phyloP scores from a whole-genome alignment of 306 rosid genomes.

The Canavalia gladiata region DNA sequence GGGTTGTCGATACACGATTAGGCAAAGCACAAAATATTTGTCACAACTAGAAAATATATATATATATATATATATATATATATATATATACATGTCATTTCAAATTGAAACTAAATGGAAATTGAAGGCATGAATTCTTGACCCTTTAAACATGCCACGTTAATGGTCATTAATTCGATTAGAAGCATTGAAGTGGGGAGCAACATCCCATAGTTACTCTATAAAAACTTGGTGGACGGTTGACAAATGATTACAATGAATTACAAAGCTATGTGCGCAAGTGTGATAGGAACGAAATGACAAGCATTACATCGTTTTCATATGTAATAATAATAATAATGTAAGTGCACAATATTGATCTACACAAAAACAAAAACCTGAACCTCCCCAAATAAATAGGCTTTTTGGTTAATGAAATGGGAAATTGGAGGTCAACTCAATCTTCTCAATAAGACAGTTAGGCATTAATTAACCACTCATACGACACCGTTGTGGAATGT shows the following conservation, averaged over 20 bases:
- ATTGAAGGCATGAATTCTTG: background rate
- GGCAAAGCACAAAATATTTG: background rate
- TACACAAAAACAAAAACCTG: background rate
- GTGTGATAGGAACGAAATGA: slow-evolving; percentile 46
- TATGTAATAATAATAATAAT: background rate
- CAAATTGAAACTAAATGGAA: slow-evolving; percentile 10
- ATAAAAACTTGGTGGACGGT: slow-evolving; percentile 47
- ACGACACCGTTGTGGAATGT: slow-evolving; percentile 58
- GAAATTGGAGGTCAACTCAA: slow-evolving; percentile 51
- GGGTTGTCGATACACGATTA: background rate
- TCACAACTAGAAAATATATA: background rate
- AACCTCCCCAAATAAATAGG: slow-evolving; percentile 44
- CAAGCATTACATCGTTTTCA: slow-evolving; percentile 53
- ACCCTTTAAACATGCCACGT: slow-evolving; percentile 23
- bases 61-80: background rate
- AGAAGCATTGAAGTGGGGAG: slow-evolving; percentile 39
- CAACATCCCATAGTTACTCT: background rate
- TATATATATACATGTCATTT: slow-evolving; percentile 1
- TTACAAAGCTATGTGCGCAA: slow-evolving; percentile 33
- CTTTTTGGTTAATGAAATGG: slow-evolving; percentile 29
- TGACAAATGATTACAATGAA: slow-evolving; percentile 43
- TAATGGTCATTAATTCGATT: slow-evolving; percentile 7
- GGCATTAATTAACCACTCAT: slow-evolving; percentile 55
- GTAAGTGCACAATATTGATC: slow-evolving; percentile 36
- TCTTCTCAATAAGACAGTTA: slow-evolving; percentile 51